Base-by-base conservation (phyloP, 768 basidiomycete genomes). In the Cytidiella melzeri region DNA sequence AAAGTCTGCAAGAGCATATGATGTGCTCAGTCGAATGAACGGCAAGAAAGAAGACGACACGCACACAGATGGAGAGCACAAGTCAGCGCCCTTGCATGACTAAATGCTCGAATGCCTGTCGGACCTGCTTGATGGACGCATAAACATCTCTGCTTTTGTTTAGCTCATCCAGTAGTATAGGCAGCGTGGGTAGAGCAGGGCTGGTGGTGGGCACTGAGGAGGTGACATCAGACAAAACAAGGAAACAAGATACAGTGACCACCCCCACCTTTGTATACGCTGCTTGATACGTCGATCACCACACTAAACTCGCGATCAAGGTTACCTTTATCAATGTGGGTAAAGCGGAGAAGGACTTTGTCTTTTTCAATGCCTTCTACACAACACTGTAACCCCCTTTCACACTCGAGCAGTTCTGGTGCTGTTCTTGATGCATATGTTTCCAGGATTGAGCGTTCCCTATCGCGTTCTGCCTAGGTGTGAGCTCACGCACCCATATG, bases 351-450 rank as follows among this genome's bases (percentile, higher is more conserved):
- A 41, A 92, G 74, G 18, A 93, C 73, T 41, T 80, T 75, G 61
- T 87, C 84, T 28, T 71, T 72, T 57, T 81, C 81, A 37, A 93
- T 76, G 34, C 90, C 90, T 64, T 93, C 89, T n/a, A 93, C 75
- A 13, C 73, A 65, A 61, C 81, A 86, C 13, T 75, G 74, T 26
- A 89, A 67, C 27, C 70, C 66, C 5, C 71, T 70, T 67, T 88
- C 81, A 55, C 77, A 77, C 12, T 67, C 73, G 2, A 68, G 64
- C 21, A 87, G 66, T 55, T 89, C 84, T 1, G 79, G 77, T 2
- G 69, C 64, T 11, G 78, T 64, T 26, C 67, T 69, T 7, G 75
- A 71, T 24, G 79, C 78, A 59, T 82, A 76, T 3, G 69, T 63
- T 23, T 69, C 73, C 38, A 90, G 69, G 26, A 73, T 75, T 15